A percentile compares a stretch with the other conserved stretches of the same genome.
These are phyloP conservation scores for Ustilago tritici DNA, from an alignment of 1,284 basidiomycete species.

Conservation along the genomic window DNA sequence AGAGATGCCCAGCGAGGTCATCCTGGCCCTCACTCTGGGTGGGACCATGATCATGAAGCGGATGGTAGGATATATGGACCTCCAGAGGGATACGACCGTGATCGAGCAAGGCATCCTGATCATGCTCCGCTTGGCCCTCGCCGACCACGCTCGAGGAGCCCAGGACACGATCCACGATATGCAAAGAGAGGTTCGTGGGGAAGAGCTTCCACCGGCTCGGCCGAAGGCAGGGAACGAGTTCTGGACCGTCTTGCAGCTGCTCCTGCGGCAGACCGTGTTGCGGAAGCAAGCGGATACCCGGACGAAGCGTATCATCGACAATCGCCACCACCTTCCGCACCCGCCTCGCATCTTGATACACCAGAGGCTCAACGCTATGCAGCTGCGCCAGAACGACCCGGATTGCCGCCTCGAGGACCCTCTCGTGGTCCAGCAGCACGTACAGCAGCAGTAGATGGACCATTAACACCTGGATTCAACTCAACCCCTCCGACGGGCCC, in stretches of 20 bases:
- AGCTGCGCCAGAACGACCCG: slow-evolving; percentile 2
- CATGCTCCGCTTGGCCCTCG: slow-evolving; percentile 14
- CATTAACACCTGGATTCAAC: slow-evolving; percentile 16
- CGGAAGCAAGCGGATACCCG: slow-evolving; percentile 11
- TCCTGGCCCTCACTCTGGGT: slow-evolving; percentile 8
- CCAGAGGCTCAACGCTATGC: slow-evolving; percentile 14
- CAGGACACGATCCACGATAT: slow-evolving; percentile 21
- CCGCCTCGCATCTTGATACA: slow-evolving; percentile 14
- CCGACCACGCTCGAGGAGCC: slow-evolving; percentile 29
- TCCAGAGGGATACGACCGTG: slow-evolving; percentile 23
- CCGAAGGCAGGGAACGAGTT: slow-evolving; percentile 32
- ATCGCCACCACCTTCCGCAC: slow-evolving; percentile 12
- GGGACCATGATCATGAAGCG: slow-evolving; percentile 13
- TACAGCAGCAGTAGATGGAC: slow-evolving; percentile 1
- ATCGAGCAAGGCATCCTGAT: slow-evolving; percentile 9
- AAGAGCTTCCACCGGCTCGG: slow-evolving; percentile 19
- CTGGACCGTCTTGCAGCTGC: slow-evolving; percentile 7
- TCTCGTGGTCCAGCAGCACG: slow-evolving; percentile 29
- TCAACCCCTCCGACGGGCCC: slow-evolving; percentile 42
- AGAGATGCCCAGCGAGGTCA: slow-evolving; percentile 17
- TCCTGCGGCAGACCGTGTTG: slow-evolving; percentile 9
- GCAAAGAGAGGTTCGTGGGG: slow-evolving; percentile 19
- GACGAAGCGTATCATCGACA: slow-evolving; percentile 13
- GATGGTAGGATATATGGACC: slow-evolving; percentile 15
- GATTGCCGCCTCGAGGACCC: slow-evolving; percentile 6